A percentile compares a stretch with the other conserved stretches of the same genome.
phyloP scores from a whole-genome alignment of 2,329 filamentous ascomycete species.

The Apiospora kogelbergensis region DNA sequence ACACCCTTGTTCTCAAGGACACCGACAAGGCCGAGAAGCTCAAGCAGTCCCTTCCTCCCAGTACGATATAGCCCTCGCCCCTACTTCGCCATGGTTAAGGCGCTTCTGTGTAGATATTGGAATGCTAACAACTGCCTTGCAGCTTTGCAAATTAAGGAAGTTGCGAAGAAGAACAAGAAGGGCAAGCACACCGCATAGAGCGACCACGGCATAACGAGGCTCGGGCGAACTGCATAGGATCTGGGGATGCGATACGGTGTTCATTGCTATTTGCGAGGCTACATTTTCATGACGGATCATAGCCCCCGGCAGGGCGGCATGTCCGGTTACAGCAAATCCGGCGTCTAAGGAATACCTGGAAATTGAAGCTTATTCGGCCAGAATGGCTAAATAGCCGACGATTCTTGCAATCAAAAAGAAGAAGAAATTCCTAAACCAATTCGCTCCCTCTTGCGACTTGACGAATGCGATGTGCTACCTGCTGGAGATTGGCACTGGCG shows the following conservation, averaged over 20 bases:
- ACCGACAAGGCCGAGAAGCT: slow-evolving; percentile 99
- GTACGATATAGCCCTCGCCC: slow-evolving; percentile 57
- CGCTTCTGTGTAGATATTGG: not conserved
- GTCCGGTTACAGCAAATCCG: slow-evolving; percentile 38
- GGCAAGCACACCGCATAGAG: slow-evolving; percentile 40
- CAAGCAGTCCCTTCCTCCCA: slow-evolving; percentile 96
- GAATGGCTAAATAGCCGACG: slow-evolving; percentile 29
- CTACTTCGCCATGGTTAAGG: not conserved
- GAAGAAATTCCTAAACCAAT: slow-evolving; percentile 11
- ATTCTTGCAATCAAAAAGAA: slow-evolving; percentile 28
- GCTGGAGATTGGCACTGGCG: not conserved
- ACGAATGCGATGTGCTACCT: not conserved
- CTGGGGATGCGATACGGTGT: slow-evolving; percentile 10
- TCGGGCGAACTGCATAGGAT: slow-evolving; percentile 1
- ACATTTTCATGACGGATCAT: slow-evolving; percentile 18
- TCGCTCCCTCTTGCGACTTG: not conserved
- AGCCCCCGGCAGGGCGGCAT: slow-evolving; percentile 28
- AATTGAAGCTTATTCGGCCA: slow-evolving; percentile 41
- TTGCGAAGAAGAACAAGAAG: slow-evolving; percentile 56
- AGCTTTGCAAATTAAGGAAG: slow-evolving; percentile 55
- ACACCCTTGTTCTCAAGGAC: slow-evolving; percentile 98
- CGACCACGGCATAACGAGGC: not conserved
- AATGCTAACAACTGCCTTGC: slow-evolving; percentile 21
- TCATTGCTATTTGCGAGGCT: slow-evolving; percentile 12
- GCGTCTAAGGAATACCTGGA: slow-evolving; percentile 57